phyloP scores from a whole-genome alignment of 805 yeast genomes.

The Nakazawaea ernobii region DNA sequence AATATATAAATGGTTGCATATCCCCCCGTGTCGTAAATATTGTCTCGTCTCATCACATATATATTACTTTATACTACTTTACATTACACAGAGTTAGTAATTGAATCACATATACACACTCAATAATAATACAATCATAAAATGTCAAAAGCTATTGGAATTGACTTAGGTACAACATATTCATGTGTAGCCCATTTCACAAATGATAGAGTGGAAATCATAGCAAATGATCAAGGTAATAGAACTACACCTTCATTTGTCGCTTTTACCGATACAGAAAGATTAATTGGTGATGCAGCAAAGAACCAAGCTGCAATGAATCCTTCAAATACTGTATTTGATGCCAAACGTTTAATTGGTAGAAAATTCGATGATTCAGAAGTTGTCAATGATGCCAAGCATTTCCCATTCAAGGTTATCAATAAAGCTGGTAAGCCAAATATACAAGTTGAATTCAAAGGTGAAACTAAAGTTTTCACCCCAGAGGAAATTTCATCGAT shows the following conservation, averaged over 20 bases:
- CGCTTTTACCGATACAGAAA: slow-evolving; percentile 88
- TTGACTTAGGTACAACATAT: slow-evolving; percentile 85
- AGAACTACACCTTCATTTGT: slow-evolving; percentile 96
- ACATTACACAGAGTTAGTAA: background rate
- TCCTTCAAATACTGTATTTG: slow-evolving; percentile 86
- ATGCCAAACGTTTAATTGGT: slow-evolving; percentile 91
- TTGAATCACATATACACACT: background rate
- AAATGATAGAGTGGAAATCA: slow-evolving; percentile 89
- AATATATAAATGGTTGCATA: too few species aligned
- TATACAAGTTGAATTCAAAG: slow-evolving; percentile 89
- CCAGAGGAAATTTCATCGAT: slow-evolving; percentile 95
- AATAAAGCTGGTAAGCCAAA: slow-evolving; percentile 83
- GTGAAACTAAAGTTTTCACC: slow-evolving; percentile 84
- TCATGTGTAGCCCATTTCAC: slow-evolving; percentile 95
- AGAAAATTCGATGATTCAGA: slow-evolving; percentile 80
- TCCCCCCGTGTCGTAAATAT: background rate
- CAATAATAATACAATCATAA: background rate
- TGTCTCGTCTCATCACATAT: background rate
- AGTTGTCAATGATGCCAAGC: slow-evolving; percentile 78
- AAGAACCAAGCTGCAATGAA: slow-evolving; percentile 96
- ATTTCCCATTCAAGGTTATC: slow-evolving; percentile 86
- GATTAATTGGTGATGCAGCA: slow-evolving; percentile 95
- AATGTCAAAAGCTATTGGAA: slow-evolving; percentile 58
- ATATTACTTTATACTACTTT: background rate
- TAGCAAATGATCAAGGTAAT: slow-evolving; percentile 98